These are phyloP conservation scores for Claviceps quebecensis DNA, from an alignment of 2,329 filamentous ascomycete genomes.

Conservation along the genomic window DNA sequence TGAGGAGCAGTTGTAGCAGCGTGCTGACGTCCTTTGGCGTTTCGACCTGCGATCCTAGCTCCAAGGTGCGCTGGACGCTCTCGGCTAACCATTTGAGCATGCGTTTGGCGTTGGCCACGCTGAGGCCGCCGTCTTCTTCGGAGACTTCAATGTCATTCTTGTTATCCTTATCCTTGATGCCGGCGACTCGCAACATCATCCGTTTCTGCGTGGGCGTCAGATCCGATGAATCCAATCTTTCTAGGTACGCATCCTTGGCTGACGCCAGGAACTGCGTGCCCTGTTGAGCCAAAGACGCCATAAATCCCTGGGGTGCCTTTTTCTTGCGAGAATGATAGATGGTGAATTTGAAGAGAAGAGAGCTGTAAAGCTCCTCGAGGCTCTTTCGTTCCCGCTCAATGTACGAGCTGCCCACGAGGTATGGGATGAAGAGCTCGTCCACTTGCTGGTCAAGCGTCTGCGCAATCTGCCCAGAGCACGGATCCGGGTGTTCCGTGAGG, in stretches of 20 bases:
- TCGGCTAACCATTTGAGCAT: slow-evolving; percentile 98
- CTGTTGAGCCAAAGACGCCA: slow-evolving; percentile 80
- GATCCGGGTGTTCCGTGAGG: slow-evolving; percentile 86
- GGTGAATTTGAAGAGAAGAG: slow-evolving; percentile 88
- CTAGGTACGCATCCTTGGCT: slow-evolving; percentile 82
- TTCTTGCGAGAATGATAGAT: slow-evolving; percentile 84
- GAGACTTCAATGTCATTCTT: slow-evolving; percentile 82
- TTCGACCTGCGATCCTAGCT: slow-evolving; percentile 75
- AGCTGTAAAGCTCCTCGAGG: slow-evolving; percentile 73
- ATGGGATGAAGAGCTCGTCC: slow-evolving; percentile 63
- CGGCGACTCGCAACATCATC: slow-evolving; percentile 81
- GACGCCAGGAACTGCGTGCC: slow-evolving; percentile 78
- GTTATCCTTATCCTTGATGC: slow-evolving; percentile 60
- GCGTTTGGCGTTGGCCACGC: slow-evolving; percentile 77
- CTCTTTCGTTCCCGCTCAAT: slow-evolving; percentile 56
- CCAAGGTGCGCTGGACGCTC: slow-evolving; percentile 78
- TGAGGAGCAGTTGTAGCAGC: slow-evolving; percentile 68
- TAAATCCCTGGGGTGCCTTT: slow-evolving; percentile 81
- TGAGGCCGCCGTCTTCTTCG: slow-evolving; percentile 76
- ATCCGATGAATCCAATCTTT: slow-evolving; percentile 76
- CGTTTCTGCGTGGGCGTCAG: slow-evolving; percentile 76
- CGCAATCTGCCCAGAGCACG: slow-evolving; percentile 73
- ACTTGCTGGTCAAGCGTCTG: slow-evolving; percentile 60
- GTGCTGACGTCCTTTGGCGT: slow-evolving; percentile 88
- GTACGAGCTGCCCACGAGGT: slow-evolving; percentile 54